Base-by-base conservation (phyloP, 2,329 filamentous ascomycete species). In the Huntiella moniliformis region DNA sequence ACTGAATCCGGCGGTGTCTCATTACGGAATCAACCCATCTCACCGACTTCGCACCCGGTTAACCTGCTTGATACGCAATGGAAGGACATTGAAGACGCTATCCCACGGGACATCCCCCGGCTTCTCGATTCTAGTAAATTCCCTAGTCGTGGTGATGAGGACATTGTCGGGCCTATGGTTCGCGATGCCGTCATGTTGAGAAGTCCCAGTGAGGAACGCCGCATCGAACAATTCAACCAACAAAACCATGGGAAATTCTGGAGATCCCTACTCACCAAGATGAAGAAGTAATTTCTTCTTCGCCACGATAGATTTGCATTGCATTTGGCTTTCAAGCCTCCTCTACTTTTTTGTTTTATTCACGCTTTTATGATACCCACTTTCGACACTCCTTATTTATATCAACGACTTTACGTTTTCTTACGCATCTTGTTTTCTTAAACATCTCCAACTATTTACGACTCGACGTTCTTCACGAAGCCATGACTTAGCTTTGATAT, bases 151-250 rank as follows among this genome's bases (percentile, higher is more conserved):
- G 86, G 86, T 44, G 86, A 94, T 55, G 80, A 87, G 54, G 87
- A 93, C 60, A 92, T 95, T 57, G 85, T 95, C 38, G 87, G 87
- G 1, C 87, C 87, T 5, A 94, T 95, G 87, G 74, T 77, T 54
- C 71, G 72, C 10, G 70, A 73, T 52, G 64, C 65, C 35, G 62
- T 66, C 51, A 74, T 74, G 70, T 59, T 61, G 28, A 62, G 67
- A 40, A 60, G 62, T 11, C 58, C 57, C 40, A 64, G 61, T 47
- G 66, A 68, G 38, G 64, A 66, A 52, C 62, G 62, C 52, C 65
- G 62, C 51, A 38, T 47, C 32, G 40, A 42, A 32, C 40, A 42
- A 12, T 32, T 42, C n/a, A 16, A 13, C 10, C n/a, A 42, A 16
- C 33, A 44, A 1, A 34, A 40, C 6, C 55, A 61, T 13, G 57